Evolutionary conservation across 352 stramenopile genomes (phyloP).

Genomic region (Pythium phragmitis): DNA sequence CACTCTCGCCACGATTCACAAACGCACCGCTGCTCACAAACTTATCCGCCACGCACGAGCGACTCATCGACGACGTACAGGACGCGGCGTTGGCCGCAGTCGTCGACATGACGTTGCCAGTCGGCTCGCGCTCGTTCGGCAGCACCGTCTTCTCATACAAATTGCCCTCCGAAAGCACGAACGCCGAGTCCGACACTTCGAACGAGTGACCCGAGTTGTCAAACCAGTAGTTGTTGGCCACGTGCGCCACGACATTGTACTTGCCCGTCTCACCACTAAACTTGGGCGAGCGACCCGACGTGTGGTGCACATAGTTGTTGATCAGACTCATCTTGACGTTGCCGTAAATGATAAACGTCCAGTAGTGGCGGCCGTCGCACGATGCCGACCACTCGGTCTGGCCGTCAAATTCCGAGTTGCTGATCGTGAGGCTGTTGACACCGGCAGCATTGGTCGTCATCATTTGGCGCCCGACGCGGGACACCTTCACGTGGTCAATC

Average conservation of each 20-base stretch:
- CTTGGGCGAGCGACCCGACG: conserved; percentile 47
- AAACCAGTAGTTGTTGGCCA: too few species aligned
- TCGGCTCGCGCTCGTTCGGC: conserved; percentile 2
- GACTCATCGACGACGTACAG: conserved; percentile 4
- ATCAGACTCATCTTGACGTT: conserved; percentile 38
- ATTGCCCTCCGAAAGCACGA: conserved; percentile 23
- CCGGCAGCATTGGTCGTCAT: conserved; percentile 36
- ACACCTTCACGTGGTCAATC: conserved; percentile 53
- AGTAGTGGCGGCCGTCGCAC: conserved; percentile 58
- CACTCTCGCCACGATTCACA: conserved; percentile 4
- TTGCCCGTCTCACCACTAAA: conserved; percentile 27
- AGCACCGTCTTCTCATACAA: conserved; percentile 26
- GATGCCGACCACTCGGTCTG: conserved; percentile 37
- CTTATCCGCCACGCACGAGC: conserved; percentile 14
- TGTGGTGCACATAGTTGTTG: conserved; percentile 44
- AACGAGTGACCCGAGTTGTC: too few species aligned
- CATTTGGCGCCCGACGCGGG: conserved; percentile 38
- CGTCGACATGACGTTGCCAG: conserved; percentile 18
- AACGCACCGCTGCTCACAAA: conserved; percentile 23
- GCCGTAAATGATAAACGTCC: conserved; percentile 39
- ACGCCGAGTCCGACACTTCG: conserved; percentile 1
- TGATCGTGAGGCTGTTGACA: conserved; percentile 41
- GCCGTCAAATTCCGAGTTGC: conserved; percentile 57
- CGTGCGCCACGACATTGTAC: conserved; percentile 9
- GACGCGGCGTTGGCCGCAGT: conserved; percentile 12